phyloP scores from a whole-genome alignment of 352 stramenopile species.

The Elongisporangium anandrum region DNA sequence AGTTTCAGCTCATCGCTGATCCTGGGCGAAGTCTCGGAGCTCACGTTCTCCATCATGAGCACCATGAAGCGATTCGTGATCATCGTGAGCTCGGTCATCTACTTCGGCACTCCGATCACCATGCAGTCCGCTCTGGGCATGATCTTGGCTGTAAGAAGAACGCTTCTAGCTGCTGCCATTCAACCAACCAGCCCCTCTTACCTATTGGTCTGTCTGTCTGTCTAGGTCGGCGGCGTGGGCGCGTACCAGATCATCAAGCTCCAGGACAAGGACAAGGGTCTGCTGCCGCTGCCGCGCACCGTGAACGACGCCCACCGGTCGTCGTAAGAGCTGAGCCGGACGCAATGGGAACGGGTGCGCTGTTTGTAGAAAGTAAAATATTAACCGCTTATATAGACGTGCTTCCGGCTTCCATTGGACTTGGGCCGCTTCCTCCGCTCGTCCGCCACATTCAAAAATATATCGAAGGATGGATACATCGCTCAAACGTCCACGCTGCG shows the following conservation, averaged over 20 bases:
- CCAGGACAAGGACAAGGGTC: conserved; percentile 38
- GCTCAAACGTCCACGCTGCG: conserved; percentile 74
- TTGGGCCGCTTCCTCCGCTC: conserved; percentile 2
- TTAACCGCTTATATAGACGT: conserved; percentile 20
- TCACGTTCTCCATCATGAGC: conserved; percentile 89
- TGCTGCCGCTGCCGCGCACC: conserved; percentile 42
- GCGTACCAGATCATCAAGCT: conserved; percentile 81
- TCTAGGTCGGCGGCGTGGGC: conserved; percentile 61
- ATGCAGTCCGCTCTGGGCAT: conserved; percentile 67
- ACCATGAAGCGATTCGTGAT: conserved; percentile 89
- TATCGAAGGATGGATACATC: conserved; percentile 5
- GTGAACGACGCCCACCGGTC: conserved; percentile 25
- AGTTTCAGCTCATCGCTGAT: conserved; percentile 81
- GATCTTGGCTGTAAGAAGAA: conserved; percentile 45
- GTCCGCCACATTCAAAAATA: conserved; percentile 2
- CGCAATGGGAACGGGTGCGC: neutral
- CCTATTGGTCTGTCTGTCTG: neutral
- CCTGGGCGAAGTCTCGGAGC: conserved; percentile 81
- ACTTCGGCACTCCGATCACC: conserved; percentile 81
- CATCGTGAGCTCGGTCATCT: conserved; percentile 79
- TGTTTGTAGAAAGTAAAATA: conserved; percentile 11
- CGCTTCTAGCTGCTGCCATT: neutral
- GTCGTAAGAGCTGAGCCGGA: too few relatives aligned
- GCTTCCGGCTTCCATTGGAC: neutral
- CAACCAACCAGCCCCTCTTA: neutral